phyloP scores from a whole-genome alignment of 1,284 basidiomycete species.

The Mycena citricolor region DNA sequence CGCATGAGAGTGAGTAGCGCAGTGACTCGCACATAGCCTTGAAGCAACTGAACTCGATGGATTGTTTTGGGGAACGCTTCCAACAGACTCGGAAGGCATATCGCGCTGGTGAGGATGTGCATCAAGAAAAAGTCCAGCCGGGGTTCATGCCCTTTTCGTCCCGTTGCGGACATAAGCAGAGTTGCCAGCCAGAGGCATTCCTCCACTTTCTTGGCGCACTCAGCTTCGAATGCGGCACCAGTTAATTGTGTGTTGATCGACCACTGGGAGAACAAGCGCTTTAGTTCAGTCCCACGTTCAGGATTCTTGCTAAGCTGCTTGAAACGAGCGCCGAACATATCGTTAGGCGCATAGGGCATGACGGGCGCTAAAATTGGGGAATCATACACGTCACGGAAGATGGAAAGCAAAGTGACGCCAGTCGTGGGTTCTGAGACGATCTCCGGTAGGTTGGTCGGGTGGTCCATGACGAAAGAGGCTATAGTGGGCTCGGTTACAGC shows the following conservation, averaged over 20 bases:
- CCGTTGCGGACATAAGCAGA: conserved; percentile 52
- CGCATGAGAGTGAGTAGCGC: conserved; percentile 47
- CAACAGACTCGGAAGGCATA: conserved; percentile 56
- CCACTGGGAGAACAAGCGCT: conserved; percentile 48
- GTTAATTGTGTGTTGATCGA: conserved; percentile 37
- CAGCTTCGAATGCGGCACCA: conserved; percentile 31
- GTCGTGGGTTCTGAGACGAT: conserved; percentile 16
- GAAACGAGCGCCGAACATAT: conserved; percentile 39
- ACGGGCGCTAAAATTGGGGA: conserved; percentile 50
- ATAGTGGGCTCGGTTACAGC: conserved; percentile 43
- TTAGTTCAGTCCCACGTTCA: conserved; percentile 46
- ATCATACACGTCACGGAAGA: conserved; percentile 53
- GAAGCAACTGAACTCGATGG: conserved; percentile 48
- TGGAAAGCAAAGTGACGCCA: conserved; percentile 31
- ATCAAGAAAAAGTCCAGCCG: conserved; percentile 71
- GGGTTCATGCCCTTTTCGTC: no score
- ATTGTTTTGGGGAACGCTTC: conserved; percentile 34
- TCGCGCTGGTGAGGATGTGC: conserved; percentile 62
- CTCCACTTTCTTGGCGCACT: conserved; percentile 46
- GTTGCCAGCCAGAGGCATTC: conserved; percentile 55
- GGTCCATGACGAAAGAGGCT: conserved; percentile 26
- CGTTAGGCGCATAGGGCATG: conserved; percentile 50
- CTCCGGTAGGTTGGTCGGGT: conserved; percentile 13
- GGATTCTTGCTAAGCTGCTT: conserved; percentile 35
- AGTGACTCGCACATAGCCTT: conserved; percentile 43